phyloP scores from a whole-genome alignment of 495 filamentous ascomycete genomes.

The Tetracladium marchalianum region DNA sequence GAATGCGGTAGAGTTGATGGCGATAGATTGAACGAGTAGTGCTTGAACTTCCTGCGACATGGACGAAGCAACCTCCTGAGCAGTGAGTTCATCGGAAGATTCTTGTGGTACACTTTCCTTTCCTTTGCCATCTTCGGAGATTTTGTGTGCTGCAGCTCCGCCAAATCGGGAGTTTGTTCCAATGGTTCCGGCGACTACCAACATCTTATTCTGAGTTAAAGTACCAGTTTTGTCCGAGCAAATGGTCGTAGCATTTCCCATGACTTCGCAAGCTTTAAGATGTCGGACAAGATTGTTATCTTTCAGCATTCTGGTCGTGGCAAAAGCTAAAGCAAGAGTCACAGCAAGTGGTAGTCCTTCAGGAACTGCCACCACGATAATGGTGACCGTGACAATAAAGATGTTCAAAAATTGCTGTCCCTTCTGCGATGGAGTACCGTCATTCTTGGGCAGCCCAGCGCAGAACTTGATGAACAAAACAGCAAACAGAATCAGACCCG shows the following conservation, averaged over 20 bases:
- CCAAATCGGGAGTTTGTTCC: conserved; percentile 60
- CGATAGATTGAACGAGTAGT: conserved; percentile 63
- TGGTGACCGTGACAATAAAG: conserved; percentile 90
- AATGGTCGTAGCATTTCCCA: conserved; percentile 94
- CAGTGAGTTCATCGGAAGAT: conserved; percentile 25
- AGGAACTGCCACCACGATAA: conserved; percentile 91
- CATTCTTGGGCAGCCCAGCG: conserved; percentile 48
- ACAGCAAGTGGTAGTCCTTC: conserved; percentile 91
- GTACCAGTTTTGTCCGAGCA: conserved; percentile 98
- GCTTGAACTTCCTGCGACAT: conserved; percentile 50
- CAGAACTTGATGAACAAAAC: conserved; percentile 92
- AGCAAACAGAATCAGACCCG: conserved; percentile 75
- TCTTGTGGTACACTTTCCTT: conserved; percentile 21
- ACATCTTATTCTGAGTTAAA: conserved; percentile 90
- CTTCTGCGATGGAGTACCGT: conserved; percentile 53
- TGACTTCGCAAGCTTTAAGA: conserved; percentile 91
- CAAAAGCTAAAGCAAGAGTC: conserved; percentile 87
- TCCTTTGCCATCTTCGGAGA: conserved; percentile 15
- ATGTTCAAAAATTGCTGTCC: conserved; percentile 83
- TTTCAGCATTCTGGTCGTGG: conserved; percentile 88
- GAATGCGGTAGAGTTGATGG: conserved; percentile 82
- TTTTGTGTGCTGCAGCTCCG: conserved; percentile 13
- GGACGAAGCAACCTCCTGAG: conserved; percentile 47
- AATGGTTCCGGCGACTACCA: conserved; percentile 68
- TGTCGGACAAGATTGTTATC: conserved; percentile 92